Evolutionary conservation across 2,329 filamentous ascomycete species (phyloP).

Genomic region (Polytolypa hystricis): DNA sequence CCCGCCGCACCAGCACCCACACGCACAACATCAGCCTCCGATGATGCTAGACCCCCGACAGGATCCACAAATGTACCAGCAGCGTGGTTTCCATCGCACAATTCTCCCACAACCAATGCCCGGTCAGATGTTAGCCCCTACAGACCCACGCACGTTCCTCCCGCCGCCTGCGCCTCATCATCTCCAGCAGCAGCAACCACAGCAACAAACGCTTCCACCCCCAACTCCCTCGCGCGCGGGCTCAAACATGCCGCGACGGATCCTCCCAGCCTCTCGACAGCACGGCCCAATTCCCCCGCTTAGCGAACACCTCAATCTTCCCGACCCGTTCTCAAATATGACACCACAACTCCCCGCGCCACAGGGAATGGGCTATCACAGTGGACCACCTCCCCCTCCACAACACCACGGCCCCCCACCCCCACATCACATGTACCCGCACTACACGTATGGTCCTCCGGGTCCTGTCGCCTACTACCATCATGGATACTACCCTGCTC

Average conservation of each 20-base stretch:
- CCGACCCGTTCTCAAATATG: constrained; percentile 25
- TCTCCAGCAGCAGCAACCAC: constrained; percentile 20
- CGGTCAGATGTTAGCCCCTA: constrained; percentile 11
- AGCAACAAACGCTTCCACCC: background rate
- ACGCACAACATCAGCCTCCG: constrained; percentile 6
- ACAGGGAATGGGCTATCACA: constrained; percentile 27
- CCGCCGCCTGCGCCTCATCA: constrained; percentile 16
- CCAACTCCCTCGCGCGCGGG: background rate
- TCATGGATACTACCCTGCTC: constrained; percentile 18
- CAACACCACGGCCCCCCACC: constrained; percentile 16
- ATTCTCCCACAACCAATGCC: constrained; percentile 21
- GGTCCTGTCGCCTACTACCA: constrained; percentile 12
- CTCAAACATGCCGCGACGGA: constrained; percentile 17
- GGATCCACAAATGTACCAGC: constrained; percentile 38
- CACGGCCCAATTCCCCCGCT: constrained; percentile 17
- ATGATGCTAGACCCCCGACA: constrained; percentile 37
- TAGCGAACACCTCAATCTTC: constrained; percentile 23
- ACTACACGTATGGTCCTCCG: background rate
- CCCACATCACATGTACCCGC: too few relatives aligned
- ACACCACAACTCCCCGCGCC: constrained; percentile 31
- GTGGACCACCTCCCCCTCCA: constrained; percentile 19
- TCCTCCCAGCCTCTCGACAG: constrained; percentile 21
- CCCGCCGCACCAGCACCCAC: constrained; percentile 11
- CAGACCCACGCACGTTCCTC: constrained; percentile 23
- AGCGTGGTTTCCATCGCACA: constrained; percentile 16